These are phyloP conservation scores for Cocos nucifera DNA, from an alignment of 176 grass and related monocot species.

Conservation along the genomic window DNA sequence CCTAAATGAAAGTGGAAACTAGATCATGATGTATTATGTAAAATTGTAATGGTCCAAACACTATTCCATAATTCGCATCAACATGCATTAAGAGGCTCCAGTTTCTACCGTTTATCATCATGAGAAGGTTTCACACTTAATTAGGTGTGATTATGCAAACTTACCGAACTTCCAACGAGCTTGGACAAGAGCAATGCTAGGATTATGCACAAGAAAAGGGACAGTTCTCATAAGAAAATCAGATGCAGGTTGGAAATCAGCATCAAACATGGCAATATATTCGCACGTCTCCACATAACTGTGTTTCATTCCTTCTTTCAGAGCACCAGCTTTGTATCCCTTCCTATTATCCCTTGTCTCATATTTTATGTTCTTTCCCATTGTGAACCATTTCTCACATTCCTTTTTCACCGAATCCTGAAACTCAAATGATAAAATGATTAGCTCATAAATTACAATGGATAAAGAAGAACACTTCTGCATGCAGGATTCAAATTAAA, in stretches of 20 bases:
- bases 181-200: slow-evolving; percentile 73
- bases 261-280: slow-evolving; percentile 90
- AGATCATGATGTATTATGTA: too few species aligned
- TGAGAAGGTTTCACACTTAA: too few species aligned
- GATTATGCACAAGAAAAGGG: slow-evolving; percentile 84
- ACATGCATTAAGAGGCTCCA: too few species aligned
- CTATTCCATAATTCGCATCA: too few species aligned
- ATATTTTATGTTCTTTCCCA: slow-evolving; percentile 74
- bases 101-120: too few species aligned
- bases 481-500: slow-evolving; percentile 2
- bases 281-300: slow-evolving; percentile 58
- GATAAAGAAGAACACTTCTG: too few species aligned
- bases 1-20: too few species aligned
- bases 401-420: slow-evolving; percentile 65
- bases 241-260: slow-evolving; percentile 69
- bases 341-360: slow-evolving; percentile 69
- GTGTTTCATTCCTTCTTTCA: slow-evolving; percentile 70
- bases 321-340: slow-evolving; percentile 88
- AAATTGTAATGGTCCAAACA: too few species aligned
- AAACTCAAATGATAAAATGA: background rate
- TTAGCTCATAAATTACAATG: too few species aligned
- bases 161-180: slow-evolving; percentile 86
- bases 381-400: slow-evolving; percentile 57
- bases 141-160: too few species aligned
- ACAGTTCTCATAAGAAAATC: slow-evolving; percentile 63